phyloP scores from a whole-genome alignment of 2,329 filamentous ascomycete genomes.

The Xylariaceae sp. region DNA sequence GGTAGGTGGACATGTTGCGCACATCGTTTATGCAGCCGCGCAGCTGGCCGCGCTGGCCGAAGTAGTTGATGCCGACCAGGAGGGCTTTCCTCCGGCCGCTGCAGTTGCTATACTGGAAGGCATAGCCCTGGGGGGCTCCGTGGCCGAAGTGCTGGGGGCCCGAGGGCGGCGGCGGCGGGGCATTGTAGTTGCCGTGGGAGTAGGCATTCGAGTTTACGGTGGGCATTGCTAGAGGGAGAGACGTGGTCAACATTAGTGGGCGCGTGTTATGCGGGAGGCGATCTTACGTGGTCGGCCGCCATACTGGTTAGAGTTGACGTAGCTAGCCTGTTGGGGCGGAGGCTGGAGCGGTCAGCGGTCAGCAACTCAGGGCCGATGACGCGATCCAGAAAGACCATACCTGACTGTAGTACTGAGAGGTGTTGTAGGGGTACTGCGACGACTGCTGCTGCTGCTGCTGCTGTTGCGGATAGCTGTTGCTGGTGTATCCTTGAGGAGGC shows the following conservation, averaged over 20 bases:
- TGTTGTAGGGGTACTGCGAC: conserved; percentile 41
- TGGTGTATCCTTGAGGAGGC: conserved; percentile 44
- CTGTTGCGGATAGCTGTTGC: conserved; percentile 41
- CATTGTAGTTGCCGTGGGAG: conserved; percentile 52
- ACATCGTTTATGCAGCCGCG: conserved; percentile 96
- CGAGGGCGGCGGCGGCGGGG: conserved; percentile 63
- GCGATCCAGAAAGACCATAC: conserved; percentile 16
- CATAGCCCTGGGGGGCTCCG: conserved; percentile 75
- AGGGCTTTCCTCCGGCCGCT: conserved; percentile 85
- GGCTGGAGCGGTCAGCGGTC: conserved; percentile 33
- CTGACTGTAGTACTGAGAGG: conserved; percentile 43
- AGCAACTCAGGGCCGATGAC: conserved; percentile 16
- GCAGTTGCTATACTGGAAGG: conserved; percentile 88
- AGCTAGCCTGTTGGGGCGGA: conserved; percentile 41
- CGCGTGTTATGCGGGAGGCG: conserved; percentile 1
- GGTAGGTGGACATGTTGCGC: conserved; percentile 90
- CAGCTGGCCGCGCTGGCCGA: conserved; percentile 84
- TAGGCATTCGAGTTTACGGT: conserved; percentile 49
- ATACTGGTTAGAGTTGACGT: conserved; percentile 42
- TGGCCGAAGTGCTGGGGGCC: conserved; percentile 70
- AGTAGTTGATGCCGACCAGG: conserved; percentile 95
- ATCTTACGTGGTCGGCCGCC: conserved; percentile 46
- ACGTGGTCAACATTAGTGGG: conserved; percentile 12
- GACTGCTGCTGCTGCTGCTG: conserved; percentile 27
- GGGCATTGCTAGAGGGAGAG: conserved; percentile 32